These are phyloP conservation scores for Casaregolazyma lundiana DNA, from an alignment of 1,139 yeast genomes.

Conservation along the genomic window DNA sequence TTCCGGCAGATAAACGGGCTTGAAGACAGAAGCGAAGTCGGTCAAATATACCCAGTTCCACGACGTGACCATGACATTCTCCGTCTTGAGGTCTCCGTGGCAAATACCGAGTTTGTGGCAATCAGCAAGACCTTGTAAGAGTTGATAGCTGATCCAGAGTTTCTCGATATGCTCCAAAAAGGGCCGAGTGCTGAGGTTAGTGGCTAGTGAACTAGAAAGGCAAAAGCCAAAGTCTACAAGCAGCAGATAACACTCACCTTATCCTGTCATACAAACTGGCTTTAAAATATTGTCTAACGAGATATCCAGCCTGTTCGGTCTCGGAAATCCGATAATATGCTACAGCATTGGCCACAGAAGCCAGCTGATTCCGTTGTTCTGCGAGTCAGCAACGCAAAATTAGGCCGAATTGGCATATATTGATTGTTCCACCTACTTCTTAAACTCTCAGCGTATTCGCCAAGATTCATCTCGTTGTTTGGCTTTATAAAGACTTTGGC, in stretches of 20 bases:
- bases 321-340: constrained; percentile 74
- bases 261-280: constrained; percentile 81
- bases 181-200: constrained; percentile 60
- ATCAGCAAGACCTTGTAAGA: constrained; percentile 55
- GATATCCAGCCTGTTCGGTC: constrained; percentile 88
- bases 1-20: constrained; percentile 84
- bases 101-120: constrained; percentile 59
- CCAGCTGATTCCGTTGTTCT: constrained; percentile 13
- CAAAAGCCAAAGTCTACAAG: not conserved
- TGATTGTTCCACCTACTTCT: constrained; percentile 20
- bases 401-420: no score
- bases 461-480: constrained; percentile 39
- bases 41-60: constrained; percentile 84
- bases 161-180: constrained; percentile 79
- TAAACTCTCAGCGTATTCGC: constrained; percentile 22
- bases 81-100: constrained; percentile 92
- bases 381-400: constrained; percentile 1
- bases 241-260: constrained; percentile 30
- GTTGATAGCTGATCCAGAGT: constrained; percentile 77
- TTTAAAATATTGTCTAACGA: constrained; percentile 74
- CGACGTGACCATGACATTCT: constrained; percentile 78
- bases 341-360: constrained; percentile 45
- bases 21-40: constrained; percentile 72
- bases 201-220: no score
- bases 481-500: constrained; percentile 85